phyloP scores from a whole-genome alignment of 441 rosid species.

The Croton laevigatus region DNA sequence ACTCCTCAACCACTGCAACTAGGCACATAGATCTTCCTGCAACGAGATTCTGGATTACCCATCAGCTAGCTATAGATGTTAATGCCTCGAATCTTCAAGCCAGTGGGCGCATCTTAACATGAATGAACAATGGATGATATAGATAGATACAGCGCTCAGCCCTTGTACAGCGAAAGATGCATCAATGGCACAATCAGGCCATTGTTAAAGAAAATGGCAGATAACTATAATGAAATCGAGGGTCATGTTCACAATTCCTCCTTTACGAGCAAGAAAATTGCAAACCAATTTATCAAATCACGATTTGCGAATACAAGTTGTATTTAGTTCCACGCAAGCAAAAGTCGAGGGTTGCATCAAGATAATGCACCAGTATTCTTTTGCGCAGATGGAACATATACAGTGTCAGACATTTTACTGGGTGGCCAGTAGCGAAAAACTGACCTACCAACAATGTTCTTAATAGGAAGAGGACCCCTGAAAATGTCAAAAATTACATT shows the following conservation, averaged over 20 bases:
- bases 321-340: constrained; percentile 4
- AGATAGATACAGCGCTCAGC: too few species aligned
- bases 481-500: constrained; percentile 12
- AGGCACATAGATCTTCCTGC: not conserved
- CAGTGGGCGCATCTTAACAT: not conserved
- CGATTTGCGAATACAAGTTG: not conserved
- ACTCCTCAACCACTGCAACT: not conserved
- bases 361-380: constrained; percentile 40
- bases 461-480: constrained; percentile 90
- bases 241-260: constrained; percentile 23
- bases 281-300: not conserved
- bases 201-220: constrained; percentile 9
- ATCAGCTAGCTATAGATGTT: constrained; percentile 1
- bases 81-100: not conserved
- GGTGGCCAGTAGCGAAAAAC: constrained; percentile 95
- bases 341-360: constrained; percentile 29
- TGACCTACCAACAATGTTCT: constrained; percentile 90
- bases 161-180: constrained; percentile 19
- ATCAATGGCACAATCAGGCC: constrained; percentile 10
- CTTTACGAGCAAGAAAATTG: constrained; percentile 13
- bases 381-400: constrained; percentile 33
- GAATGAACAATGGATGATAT: not conserved
- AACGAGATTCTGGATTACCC: not conserved
- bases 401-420: constrained; percentile 62
- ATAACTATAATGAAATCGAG: constrained; percentile 17